phyloP scores from a whole-genome alignment of 805 yeast species.

The Scheffersomyces coipomensis region DNA sequence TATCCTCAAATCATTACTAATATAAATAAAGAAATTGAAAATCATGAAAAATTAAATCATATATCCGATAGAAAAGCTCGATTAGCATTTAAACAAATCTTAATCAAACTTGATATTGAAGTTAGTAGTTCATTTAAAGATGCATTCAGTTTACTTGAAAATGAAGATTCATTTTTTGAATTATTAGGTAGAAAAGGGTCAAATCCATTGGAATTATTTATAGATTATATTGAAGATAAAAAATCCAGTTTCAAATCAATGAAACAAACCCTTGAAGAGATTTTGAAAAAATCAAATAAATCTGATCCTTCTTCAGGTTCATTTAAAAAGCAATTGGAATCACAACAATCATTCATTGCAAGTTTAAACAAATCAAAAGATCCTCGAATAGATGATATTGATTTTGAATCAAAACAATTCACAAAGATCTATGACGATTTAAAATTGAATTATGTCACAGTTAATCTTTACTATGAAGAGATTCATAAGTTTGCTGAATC shows the following conservation, averaged over 20 bases:
- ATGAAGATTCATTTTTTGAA: constrained; percentile 55
- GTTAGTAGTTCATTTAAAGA: constrained; percentile 50
- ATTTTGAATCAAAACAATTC: not conserved
- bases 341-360: constrained; percentile 17
- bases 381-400: constrained; percentile 20
- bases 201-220: constrained; percentile 68
- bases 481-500: not conserved
- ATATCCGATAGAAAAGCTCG: constrained; percentile 67
- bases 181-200: constrained; percentile 79
- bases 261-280: constrained; percentile 56
- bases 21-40: constrained; percentile 18
- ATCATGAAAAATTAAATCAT: constrained; percentile 39
- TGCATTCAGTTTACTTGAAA: constrained; percentile 47
- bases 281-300: constrained; percentile 34
- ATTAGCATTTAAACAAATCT: constrained; percentile 49
- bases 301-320: constrained; percentile 10
- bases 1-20: constrained; percentile 23
- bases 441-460: not conserved
- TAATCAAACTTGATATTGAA: constrained; percentile 43
- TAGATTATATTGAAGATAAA: constrained; percentile 70
- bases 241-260: constrained; percentile 54
- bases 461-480: not conserved
- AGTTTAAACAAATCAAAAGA: constrained; percentile 20
- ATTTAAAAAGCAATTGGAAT: constrained; percentile 1
- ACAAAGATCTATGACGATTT: not conserved